Evolutionary conservation across 305 asterid species (phyloP).

Genomic region (Fraxinus albicans): DNA sequence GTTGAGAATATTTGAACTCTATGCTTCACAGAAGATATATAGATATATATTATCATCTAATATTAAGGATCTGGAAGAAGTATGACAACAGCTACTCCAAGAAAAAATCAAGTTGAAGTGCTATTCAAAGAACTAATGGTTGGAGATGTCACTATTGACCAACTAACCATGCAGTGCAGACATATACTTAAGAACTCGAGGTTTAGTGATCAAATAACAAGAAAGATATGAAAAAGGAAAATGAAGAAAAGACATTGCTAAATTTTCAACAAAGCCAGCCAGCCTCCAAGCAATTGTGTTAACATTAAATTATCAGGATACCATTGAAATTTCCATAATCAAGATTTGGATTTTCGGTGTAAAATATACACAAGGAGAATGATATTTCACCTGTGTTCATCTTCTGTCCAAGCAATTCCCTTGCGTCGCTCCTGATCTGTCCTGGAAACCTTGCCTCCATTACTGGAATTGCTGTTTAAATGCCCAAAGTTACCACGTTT

Average conservation of each 20-base stretch:
- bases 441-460: conserved; percentile 56
- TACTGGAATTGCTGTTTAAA: conserved; percentile 44
- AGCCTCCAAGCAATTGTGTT: neutral
- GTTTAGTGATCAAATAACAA: neutral
- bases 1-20: neutral
- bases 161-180: neutral
- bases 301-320: neutral
- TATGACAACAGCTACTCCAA: neutral
- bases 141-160: neutral
- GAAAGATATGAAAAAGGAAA: neutral
- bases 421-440: conserved; percentile 89
- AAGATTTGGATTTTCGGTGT: neutral
- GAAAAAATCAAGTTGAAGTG: neutral
- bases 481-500: conserved; percentile 46
- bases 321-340: neutral
- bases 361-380: conserved; percentile 10
- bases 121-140: neutral
- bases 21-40: neutral
- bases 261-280: neutral
- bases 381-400: conserved; percentile 70
- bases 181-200: neutral
- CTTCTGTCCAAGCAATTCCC: conserved; percentile 97
- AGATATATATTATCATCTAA: neutral
- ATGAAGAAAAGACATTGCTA: neutral
- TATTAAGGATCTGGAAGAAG: neutral